These are phyloP conservation scores for Aspergillus calidoustus DNA, from an alignment of 2,329 filamentous ascomycete genomes.

Conservation along the genomic window DNA sequence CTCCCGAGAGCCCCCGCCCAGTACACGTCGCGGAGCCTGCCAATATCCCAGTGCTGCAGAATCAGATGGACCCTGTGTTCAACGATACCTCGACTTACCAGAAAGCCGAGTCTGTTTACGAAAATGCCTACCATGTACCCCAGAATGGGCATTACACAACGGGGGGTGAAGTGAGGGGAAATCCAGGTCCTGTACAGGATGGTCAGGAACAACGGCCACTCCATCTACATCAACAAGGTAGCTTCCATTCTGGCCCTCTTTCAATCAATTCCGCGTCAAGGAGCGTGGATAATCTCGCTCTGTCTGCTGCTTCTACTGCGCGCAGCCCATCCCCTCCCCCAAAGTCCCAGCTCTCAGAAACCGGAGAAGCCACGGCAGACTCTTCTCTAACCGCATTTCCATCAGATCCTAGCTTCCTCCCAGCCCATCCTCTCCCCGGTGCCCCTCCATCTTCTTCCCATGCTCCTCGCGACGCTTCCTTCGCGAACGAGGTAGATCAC, in stretches of 20 bases:
- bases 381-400: constrained; percentile 30
- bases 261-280: constrained; percentile 30
- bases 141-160: constrained; percentile 23
- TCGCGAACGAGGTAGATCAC: constrained; percentile 37
- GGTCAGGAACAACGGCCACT: constrained; percentile 23
- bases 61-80: constrained; percentile 73
- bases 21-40: constrained; percentile 69
- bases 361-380: constrained; percentile 22
- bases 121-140: constrained; percentile 23
- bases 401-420: constrained; percentile 33
- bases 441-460: constrained; percentile 31
- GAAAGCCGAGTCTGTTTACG: constrained; percentile 41
- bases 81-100: constrained; percentile 67
- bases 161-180: constrained; percentile 19
- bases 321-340: constrained; percentile 26
- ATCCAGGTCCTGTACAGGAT: constrained; percentile 22
- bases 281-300: constrained; percentile 33
- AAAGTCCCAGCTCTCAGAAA: constrained; percentile 19
- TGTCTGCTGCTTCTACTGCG: constrained; percentile 23
- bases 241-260: constrained; percentile 35
- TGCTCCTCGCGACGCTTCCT: constrained; percentile 33
- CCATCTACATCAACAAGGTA: constrained; percentile 33
- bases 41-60: constrained; percentile 71
- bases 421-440: constrained; percentile 29
- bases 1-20: constrained; percentile 73